These are phyloP conservation scores for Colletotrichum cordylinicola DNA, from an alignment of 2,329 filamentous ascomycete species.

Conservation along the genomic window DNA sequence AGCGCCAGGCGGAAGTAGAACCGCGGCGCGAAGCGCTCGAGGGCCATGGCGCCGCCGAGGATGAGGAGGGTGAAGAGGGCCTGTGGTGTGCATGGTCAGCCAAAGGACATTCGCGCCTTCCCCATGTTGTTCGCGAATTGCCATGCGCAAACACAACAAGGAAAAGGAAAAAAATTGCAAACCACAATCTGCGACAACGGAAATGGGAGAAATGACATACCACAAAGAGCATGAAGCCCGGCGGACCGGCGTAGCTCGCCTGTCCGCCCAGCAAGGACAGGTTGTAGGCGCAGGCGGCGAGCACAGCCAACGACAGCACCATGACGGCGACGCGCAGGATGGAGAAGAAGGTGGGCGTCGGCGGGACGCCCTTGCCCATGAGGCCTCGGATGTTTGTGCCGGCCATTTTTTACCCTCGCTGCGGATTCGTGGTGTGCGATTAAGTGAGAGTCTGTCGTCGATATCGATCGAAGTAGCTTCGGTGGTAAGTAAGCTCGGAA, in stretches of 20 bases:
- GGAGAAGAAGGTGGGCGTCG: slow-evolving; percentile 39
- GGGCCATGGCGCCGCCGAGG: slow-evolving; percentile 40
- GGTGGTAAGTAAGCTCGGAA: not conserved
- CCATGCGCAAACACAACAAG: too few relatives aligned
- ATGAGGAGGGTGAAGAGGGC: slow-evolving; percentile 45
- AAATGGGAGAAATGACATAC: slow-evolving; percentile 34
- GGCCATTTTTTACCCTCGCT: not conserved
- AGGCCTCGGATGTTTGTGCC: slow-evolving; percentile 32
- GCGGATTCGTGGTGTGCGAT: not conserved
- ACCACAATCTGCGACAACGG: not conserved
- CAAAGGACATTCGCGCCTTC: not conserved
- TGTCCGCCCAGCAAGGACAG: slow-evolving; percentile 37
- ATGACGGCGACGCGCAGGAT: slow-evolving; percentile 43
- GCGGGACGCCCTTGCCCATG: slow-evolving; percentile 40
- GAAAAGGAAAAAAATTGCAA: too few relatives aligned
- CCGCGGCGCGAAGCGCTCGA: slow-evolving; percentile 40
- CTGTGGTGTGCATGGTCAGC: slow-evolving; percentile 28
- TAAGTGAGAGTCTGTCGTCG: not conserved
- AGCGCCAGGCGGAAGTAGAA: slow-evolving; percentile 44
- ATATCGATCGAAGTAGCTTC: not conserved
- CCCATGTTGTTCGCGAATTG: not conserved
- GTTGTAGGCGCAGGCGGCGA: slow-evolving; percentile 46
- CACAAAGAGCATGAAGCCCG: slow-evolving; percentile 52
- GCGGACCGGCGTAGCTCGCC: slow-evolving; percentile 37
- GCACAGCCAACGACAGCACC: slow-evolving; percentile 42